Evolutionary conservation across 208 protist species (phyloP), one percentile per base, ranked within the genome.

Genomic region (Blastocrithidia nonstop): DNA sequence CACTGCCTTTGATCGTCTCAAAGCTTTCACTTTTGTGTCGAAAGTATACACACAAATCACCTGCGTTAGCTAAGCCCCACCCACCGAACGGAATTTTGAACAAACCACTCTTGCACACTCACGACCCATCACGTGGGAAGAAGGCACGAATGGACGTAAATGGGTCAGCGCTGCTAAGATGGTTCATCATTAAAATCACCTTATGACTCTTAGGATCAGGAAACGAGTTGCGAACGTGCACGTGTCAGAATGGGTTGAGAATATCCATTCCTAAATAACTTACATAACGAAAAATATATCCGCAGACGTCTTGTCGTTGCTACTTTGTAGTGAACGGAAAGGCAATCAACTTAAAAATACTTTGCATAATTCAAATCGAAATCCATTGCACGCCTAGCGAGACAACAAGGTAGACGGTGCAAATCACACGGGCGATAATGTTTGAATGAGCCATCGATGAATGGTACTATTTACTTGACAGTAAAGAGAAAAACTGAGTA

Each of bases 41-140:
- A 46, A 93, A 93, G 33, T 50, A 46, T 20, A 93, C 77, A 15
- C 46, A 45, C 7, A 93, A 66, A 46, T 93, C 84, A 19, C 65
- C 79, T 4, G 69, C 45, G 56, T 88, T 88, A 49, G 52, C 61
- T 52, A 93, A 49, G 25, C 61, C 55, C 75, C 84, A 87, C 36
- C 84, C 84, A 22, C 77, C 84, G 35, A 93, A 73, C 1, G 84
- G 84, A 7, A 93, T 64, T 28, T 63, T 64, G 61, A 93, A 89
- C 37, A 93, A 66, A 1, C 48, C 62, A 15, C 54, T 52, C 65
- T 93, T 93, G 25, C 66, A 70, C 35, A 93, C 72, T 76, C 78
- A 93, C 23, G 68, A 66, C 40, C 68, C 63, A 28, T 93, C 84
- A 13, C 55, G 61, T 1, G 83, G 84, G 23, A 87, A 57, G 4